phyloP scores from a whole-genome alignment of 441 rosid genomes.

The Euphorbia corollata region DNA sequence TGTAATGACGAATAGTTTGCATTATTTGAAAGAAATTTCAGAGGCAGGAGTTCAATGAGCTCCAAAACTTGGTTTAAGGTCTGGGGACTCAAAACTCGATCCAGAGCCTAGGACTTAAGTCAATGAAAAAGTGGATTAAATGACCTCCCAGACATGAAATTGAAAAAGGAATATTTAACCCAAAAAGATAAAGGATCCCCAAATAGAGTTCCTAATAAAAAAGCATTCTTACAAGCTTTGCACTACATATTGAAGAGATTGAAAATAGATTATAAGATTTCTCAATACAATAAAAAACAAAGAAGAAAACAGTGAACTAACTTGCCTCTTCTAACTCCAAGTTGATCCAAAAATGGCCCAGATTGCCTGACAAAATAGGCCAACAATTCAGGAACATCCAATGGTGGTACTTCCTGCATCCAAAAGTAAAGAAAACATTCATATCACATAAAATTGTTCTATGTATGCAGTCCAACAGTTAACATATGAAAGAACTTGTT shows the following conservation, averaged over 20 bases:
- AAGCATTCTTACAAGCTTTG: background rate
- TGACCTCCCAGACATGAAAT: background rate
- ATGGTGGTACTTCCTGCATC: slow-evolving; percentile 69
- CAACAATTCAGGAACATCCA: slow-evolving; percentile 83
- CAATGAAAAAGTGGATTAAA: too few relatives aligned
- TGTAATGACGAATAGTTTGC: too few relatives aligned
- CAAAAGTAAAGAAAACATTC: slow-evolving; percentile 13
- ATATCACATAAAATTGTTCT: background rate
- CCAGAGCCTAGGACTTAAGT: too few relatives aligned
- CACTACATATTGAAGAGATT: background rate
- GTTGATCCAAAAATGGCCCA: slow-evolving; percentile 80
- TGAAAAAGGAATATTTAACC: background rate
- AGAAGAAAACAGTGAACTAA: background rate
- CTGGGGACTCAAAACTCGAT: too few relatives aligned
- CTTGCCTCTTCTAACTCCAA: slow-evolving; percentile 75
- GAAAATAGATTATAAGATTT: background rate
- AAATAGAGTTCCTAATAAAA: background rate
- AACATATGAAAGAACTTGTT: background rate
- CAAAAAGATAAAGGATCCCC: background rate
- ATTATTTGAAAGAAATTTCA: too few relatives aligned
- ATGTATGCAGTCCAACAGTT: background rate
- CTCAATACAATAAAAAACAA: background rate
- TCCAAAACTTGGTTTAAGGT: too few relatives aligned
- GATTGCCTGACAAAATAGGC: slow-evolving; percentile 88
- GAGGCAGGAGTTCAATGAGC: too few relatives aligned